Evolutionary conservation across 441 rosid genomes (phyloP).

Genomic region (Brassica balearica): DNA sequence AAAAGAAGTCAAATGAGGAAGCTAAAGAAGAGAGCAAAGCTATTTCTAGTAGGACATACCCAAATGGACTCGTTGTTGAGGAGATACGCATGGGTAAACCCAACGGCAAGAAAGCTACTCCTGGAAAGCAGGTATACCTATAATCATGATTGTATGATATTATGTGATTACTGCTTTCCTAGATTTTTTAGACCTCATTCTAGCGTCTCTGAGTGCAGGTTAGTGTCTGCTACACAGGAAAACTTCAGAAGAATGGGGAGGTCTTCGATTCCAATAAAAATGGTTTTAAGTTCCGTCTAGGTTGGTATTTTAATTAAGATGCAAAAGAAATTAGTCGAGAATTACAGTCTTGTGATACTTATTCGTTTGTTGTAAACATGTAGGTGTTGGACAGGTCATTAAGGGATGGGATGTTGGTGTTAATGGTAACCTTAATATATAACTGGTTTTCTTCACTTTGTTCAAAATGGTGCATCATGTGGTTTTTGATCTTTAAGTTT

Average conservation of each 20-base stretch:
- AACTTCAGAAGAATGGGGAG: slow-evolving; percentile 85
- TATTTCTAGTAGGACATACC: slow-evolving; percentile 56
- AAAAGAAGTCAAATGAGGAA: slow-evolving; percentile 57
- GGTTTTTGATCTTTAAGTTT: background rate
- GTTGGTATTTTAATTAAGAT: slow-evolving; percentile 46
- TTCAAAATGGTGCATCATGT: slow-evolving; percentile 8
- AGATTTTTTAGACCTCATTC: background rate
- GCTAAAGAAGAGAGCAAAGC: slow-evolving; percentile 44
- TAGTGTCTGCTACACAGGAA: slow-evolving; percentile 79
- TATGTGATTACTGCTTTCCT: slow-evolving; percentile 2
- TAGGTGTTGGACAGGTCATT: slow-evolving; percentile 91
- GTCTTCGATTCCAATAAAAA: slow-evolving; percentile 77
- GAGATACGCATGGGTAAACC: slow-evolving; percentile 89
- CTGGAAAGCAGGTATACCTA: slow-evolving; percentile 68
- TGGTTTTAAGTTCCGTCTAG: slow-evolving; percentile 86
- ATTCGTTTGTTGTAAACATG: slow-evolving; percentile 32
- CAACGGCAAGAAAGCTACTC: slow-evolving; percentile 82
- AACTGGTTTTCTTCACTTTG: slow-evolving; percentile 6
- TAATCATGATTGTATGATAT: background rate
- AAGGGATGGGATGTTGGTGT: slow-evolving; percentile 99
- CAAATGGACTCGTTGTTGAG: slow-evolving; percentile 87
- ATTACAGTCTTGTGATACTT: background rate
- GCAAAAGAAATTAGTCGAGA: background rate
- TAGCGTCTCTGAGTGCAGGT: slow-evolving; percentile 58
- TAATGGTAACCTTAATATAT: slow-evolving; percentile 53